These are phyloP conservation scores for Blastocystis sp. DNA, from an alignment of 352 stramenopile species.

Conservation along the genomic window DNA sequence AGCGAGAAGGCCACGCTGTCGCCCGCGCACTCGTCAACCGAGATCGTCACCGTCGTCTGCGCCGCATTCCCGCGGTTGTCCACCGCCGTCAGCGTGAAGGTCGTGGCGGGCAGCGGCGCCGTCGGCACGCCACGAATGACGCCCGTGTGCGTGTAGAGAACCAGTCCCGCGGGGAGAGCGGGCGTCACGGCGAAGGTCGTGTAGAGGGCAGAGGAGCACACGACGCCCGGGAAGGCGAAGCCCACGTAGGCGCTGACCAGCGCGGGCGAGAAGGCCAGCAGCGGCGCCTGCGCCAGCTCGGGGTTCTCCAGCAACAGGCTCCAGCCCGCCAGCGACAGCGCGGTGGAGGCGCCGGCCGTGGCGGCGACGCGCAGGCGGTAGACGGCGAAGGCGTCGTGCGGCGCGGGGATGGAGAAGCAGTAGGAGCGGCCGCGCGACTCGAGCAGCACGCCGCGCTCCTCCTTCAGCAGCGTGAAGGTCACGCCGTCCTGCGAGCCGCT, in stretches of 20 bases:
- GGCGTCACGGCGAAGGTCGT: slow-evolving; percentile 25
- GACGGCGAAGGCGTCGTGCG: slow-evolving; percentile 7
- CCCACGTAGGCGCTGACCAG: background rate
- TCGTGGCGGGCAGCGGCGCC: background rate
- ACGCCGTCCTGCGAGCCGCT: slow-evolving; percentile 9
- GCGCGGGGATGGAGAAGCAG: slow-evolving; percentile 48
- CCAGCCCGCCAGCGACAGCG: background rate
- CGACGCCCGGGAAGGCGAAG: slow-evolving; percentile 3
- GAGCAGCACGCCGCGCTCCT: background rate
- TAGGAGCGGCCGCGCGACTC: background rate
- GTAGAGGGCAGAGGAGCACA: background rate
- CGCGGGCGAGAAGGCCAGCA: slow-evolving; percentile 9
- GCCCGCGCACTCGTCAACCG: slow-evolving; percentile 13
- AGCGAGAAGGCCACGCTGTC: slow-evolving; percentile 13
- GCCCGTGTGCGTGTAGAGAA: slow-evolving; percentile 31
- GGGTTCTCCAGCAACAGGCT: slow-evolving; percentile 29
- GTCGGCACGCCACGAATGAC: slow-evolving; percentile 53
- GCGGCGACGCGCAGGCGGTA: background rate
- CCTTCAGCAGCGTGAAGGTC: slow-evolving; percentile 1
- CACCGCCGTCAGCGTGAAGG: slow-evolving; percentile 40
- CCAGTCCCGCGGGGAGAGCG: slow-evolving; percentile 47
- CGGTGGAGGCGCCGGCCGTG: background rate
- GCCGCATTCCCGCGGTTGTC: slow-evolving; percentile 9
- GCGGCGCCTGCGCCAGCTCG: background rate
- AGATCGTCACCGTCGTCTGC: slow-evolving; percentile 18